Percentiles rank a stretch among this genome's conserved stretches.
Evolutionary conservation across 2,329 filamentous ascomycete species (phyloP).

Genomic region (Sclerotinia sclerotiorum): DNA sequence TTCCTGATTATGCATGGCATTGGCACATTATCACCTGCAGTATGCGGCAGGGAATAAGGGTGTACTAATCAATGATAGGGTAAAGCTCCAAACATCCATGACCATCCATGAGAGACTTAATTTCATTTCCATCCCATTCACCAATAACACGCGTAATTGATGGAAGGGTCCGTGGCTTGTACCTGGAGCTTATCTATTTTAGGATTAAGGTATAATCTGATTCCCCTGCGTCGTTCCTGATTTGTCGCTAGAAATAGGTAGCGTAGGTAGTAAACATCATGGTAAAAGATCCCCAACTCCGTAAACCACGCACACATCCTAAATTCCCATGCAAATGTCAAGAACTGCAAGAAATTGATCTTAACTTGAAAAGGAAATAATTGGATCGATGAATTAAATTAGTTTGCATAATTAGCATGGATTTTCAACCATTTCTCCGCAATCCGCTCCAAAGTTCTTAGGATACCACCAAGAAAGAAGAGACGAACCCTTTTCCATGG

Average conservation of each 20-base stretch:
- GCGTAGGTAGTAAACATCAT: background rate
- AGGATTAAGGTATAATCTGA: background rate
- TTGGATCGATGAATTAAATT: background rate
- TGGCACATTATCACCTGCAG: conserved; percentile 1
- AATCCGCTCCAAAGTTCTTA: background rate
- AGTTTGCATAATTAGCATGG: background rate
- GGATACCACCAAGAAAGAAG: background rate
- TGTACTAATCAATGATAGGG: background rate
- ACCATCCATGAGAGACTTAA: background rate
- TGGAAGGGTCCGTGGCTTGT: background rate
- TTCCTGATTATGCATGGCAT: background rate
- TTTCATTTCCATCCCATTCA: background rate
- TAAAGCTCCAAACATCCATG: background rate
- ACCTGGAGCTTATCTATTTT: background rate
- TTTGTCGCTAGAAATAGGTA: background rate
- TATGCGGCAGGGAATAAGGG: background rate
- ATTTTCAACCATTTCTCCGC: background rate
- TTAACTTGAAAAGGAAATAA: background rate
- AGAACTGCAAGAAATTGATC: background rate
- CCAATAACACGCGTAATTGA: background rate
- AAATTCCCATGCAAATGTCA: background rate
- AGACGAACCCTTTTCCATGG: conserved; percentile 10
- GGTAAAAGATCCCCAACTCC: background rate
- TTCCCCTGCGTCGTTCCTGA: background rate
- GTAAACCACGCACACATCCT: too few relatives aligned